phyloP scores from a whole-genome alignment of 2,329 filamentous ascomycete genomes.

The Trichophyton mentagrophytes region DNA sequence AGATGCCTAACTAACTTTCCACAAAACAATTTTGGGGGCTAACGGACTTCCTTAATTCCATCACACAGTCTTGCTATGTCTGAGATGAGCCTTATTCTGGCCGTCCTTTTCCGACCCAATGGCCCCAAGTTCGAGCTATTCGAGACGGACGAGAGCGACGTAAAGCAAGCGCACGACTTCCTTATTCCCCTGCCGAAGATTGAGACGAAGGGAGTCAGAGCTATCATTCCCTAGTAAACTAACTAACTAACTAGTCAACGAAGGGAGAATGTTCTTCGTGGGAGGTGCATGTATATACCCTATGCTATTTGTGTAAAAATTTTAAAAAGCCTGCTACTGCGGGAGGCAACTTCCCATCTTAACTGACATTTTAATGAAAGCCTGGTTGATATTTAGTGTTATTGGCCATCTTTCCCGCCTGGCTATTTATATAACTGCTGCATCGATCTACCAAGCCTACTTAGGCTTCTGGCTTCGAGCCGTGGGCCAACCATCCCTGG shows the following conservation, averaged over 20 bases:
- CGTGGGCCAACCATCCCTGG: too few relatives aligned
- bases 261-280: background rate
- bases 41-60: background rate
- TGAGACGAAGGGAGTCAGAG: conserved; percentile 9
- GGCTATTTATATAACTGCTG: too few relatives aligned
- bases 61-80: conserved; percentile 10
- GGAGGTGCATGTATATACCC: background rate
- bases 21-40: background rate
- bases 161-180: conserved; percentile 4
- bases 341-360: too few relatives aligned
- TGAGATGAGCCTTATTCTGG: conserved; percentile 9
- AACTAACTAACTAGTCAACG: background rate
- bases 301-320: background rate
- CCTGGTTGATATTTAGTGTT: too few relatives aligned
- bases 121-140: conserved; percentile 5
- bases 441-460: too few relatives aligned
- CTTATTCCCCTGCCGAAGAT: conserved; percentile 4
- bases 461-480: too few relatives aligned
- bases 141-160: conserved; percentile 5
- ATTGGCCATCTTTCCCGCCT: too few relatives aligned
- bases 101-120: conserved; percentile 7
- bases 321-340: too few relatives aligned
- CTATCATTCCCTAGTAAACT: background rate
- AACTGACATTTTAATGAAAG: too few relatives aligned
- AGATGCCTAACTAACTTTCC: background rate